These are phyloP conservation scores for Cladophialophora yegresii DNA, from an alignment of 2,329 filamentous ascomycete species.

Conservation along the genomic window DNA sequence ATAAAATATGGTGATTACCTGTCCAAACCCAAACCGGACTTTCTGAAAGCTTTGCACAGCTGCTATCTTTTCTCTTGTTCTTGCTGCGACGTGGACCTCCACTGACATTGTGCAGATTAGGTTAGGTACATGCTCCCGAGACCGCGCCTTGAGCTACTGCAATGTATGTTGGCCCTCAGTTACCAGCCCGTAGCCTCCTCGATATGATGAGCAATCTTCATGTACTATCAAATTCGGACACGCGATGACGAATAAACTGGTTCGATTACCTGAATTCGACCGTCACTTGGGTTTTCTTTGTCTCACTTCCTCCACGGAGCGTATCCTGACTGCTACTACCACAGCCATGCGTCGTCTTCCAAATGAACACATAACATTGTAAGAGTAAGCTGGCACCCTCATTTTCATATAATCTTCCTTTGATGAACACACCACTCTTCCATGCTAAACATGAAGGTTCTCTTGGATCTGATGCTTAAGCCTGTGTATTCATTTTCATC, in stretches of 20 bases:
- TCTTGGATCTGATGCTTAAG: constrained; percentile 53
- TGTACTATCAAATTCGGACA: constrained; percentile 55
- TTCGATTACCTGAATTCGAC: constrained; percentile 51
- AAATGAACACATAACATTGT: neutral
- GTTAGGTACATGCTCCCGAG: neutral
- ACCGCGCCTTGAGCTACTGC: neutral
- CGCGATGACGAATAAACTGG: constrained; percentile 49
- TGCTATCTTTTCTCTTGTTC: neutral
- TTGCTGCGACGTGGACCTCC: neutral
- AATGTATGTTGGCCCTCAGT: constrained; percentile 1
- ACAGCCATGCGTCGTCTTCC: neutral
- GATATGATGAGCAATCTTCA: constrained; percentile 48
- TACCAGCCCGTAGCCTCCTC: constrained; percentile 10
- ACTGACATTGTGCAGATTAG: constrained; percentile 6
- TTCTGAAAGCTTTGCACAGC: constrained; percentile 47
- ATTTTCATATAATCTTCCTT: constrained; percentile 35
- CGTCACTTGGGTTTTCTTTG: neutral
- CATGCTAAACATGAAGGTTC: constrained; percentile 64
- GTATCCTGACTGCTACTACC: neutral
- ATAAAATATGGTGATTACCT: constrained; percentile 59
- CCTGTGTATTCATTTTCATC: constrained; percentile 64
- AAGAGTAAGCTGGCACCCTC: constrained; percentile 24
- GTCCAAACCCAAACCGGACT: constrained; percentile 59
- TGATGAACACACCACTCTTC: constrained; percentile 60
- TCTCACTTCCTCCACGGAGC: constrained; percentile 6